Evolutionary conservation across 2,329 filamentous ascomycete genomes (phyloP).

Genomic region (Metarhizium brunneum): DNA sequence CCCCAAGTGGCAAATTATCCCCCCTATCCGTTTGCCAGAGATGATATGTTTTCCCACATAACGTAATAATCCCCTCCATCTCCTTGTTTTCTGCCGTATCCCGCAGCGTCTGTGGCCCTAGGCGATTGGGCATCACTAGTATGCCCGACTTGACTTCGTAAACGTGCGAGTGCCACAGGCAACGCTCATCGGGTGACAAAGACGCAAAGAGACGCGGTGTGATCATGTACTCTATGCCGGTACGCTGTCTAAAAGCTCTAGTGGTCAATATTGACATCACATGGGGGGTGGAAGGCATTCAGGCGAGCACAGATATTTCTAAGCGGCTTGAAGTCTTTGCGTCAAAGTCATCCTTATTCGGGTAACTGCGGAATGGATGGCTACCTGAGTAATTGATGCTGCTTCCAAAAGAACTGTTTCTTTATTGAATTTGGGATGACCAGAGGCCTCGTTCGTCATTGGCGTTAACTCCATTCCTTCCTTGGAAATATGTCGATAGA

Average conservation of each 20-base stretch:
- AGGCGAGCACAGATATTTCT: too few relatives aligned
- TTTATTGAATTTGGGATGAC: too few relatives aligned
- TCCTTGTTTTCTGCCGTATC: constrained; percentile 68
- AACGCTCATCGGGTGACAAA: constrained; percentile 49
- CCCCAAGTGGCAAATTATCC: constrained; percentile 44
- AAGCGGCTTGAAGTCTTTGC: too few relatives aligned
- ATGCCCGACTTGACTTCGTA: constrained; percentile 53
- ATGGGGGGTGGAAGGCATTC: too few relatives aligned
- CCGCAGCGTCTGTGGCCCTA: constrained; percentile 54
- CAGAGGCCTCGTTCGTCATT: too few relatives aligned
- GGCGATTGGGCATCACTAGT: constrained; percentile 62
- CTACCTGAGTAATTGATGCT: too few relatives aligned
- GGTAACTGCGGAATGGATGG: too few relatives aligned
- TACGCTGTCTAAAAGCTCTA: constrained; percentile 39
- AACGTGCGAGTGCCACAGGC: constrained; percentile 68
- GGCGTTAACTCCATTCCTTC: too few relatives aligned
- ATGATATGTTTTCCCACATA: constrained; percentile 82
- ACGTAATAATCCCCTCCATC: constrained; percentile 54
- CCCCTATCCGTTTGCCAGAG: constrained; percentile 77
- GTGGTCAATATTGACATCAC: too few relatives aligned
- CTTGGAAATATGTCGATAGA: too few relatives aligned
- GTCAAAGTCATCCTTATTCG: too few relatives aligned
- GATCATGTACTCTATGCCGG: constrained; percentile 87
- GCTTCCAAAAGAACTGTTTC: too few relatives aligned
- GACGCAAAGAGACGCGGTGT: constrained; percentile 52